phyloP scores from a whole-genome alignment of 345 rosid species.

The Pelargonium nanum region DNA sequence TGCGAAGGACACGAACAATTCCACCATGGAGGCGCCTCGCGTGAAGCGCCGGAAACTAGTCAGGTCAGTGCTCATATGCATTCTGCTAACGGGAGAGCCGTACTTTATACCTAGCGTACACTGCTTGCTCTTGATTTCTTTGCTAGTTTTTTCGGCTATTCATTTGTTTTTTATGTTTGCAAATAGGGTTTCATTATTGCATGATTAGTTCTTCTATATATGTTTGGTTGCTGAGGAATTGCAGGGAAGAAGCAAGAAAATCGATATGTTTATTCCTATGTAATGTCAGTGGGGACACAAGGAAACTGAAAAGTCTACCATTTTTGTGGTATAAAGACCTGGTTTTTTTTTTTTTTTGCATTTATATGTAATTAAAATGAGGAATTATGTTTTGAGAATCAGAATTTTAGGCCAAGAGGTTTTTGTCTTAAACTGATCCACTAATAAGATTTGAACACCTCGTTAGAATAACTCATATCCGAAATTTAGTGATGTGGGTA shows the following conservation, averaged over 20 bases:
- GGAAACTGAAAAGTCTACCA: too few relatives aligned
- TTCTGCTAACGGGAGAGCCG: neutral
- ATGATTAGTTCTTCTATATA: neutral
- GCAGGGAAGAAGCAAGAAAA: neutral
- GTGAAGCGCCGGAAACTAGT: conserved; percentile 44
- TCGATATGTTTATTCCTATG: neutral
- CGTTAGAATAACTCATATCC: too few relatives aligned
- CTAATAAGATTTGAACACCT: too few relatives aligned
- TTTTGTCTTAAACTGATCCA: too few relatives aligned
- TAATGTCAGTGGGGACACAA: too few relatives aligned
- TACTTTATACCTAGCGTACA: neutral
- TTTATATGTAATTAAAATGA: too few relatives aligned
- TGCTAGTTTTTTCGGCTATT: neutral
- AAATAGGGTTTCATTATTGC: neutral
- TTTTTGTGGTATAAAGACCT: too few relatives aligned
- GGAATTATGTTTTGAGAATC: too few relatives aligned
- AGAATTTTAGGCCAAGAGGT: too few relatives aligned
- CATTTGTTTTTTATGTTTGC: neutral
- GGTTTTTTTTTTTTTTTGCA: too few relatives aligned
- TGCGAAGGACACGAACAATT: neutral
- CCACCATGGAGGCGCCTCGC: conserved; percentile 35
- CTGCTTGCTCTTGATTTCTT: neutral
- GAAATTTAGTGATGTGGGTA: too few relatives aligned
- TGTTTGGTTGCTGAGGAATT: conserved; percentile 2
- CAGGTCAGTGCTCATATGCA: conserved; percentile 16